A percentile compares a stretch with the other conserved stretches of the same genome.
Evolutionary conservation across 1,139 yeast species (phyloP).

Genomic region (Geotrichum australiense): DNA sequence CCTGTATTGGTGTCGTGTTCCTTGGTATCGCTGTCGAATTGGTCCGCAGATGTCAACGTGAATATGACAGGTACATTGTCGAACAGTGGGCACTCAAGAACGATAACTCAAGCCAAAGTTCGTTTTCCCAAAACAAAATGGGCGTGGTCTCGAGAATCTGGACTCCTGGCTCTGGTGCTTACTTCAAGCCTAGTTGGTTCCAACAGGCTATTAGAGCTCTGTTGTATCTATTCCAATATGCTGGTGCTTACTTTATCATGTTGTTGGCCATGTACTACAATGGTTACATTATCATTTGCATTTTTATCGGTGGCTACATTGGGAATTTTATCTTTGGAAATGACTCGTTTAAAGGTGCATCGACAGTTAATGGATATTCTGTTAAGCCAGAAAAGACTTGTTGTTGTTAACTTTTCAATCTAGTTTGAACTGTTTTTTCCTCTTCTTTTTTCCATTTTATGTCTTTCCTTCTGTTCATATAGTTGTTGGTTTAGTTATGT

Average conservation of each 20-base stretch:
- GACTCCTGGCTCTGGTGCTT: conserved; percentile 1
- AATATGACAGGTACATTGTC: conserved; percentile 43
- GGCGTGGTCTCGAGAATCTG: background rate
- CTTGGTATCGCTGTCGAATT: conserved; percentile 53
- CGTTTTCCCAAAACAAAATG: background rate
- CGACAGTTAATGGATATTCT: background rate
- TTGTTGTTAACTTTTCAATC: conserved; percentile 12
- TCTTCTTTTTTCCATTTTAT: too few relatives aligned
- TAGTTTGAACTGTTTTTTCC: too few relatives aligned
- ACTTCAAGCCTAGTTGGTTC: conserved; percentile 34
- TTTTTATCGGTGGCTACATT: conserved; percentile 54
- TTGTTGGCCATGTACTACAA: conserved; percentile 67
- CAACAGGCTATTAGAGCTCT: conserved; percentile 47
- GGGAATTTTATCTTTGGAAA: conserved; percentile 42
- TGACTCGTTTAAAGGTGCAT: conserved; percentile 10
- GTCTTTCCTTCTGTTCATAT: too few relatives aligned
- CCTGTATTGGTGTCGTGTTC: conserved; percentile 58
- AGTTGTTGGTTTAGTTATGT: too few relatives aligned
- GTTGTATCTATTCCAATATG: conserved; percentile 54
- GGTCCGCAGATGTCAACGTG: conserved; percentile 50
- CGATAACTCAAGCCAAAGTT: background rate
- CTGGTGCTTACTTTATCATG: conserved; percentile 58
- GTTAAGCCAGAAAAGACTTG: conserved; percentile 16
- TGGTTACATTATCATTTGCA: conserved; percentile 58
- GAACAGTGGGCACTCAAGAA: conserved; percentile 23